phyloP scores from a whole-genome alignment of 345 rosid species.

The Cardamine resedifolia region DNA sequence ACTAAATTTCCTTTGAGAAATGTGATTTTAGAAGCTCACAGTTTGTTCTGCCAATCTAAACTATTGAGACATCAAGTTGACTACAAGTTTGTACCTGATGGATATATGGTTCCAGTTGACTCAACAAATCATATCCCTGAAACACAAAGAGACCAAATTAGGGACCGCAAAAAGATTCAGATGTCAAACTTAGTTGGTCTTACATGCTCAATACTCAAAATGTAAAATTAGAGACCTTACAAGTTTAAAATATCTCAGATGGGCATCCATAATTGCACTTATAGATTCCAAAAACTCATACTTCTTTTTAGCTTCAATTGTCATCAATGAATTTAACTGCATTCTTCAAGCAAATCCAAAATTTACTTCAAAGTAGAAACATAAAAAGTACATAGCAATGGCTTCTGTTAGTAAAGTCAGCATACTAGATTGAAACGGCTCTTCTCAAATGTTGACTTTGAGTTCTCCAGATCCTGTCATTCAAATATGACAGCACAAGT shows the following conservation, averaged over 20 bases:
- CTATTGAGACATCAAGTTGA: neutral
- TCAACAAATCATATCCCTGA: conserved; percentile 77
- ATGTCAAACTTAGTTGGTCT: conserved; percentile 9
- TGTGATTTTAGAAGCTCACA: neutral
- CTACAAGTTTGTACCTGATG: conserved; percentile 61
- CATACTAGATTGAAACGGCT: conserved; percentile 95
- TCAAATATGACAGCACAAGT: conserved; percentile 9
- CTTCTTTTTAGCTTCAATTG: conserved; percentile 85
- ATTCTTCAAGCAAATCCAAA: conserved; percentile 54
- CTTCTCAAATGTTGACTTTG: conserved; percentile 84
- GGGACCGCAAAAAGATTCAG: neutral
- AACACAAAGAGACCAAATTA: conserved; percentile 30
- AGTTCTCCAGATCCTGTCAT: conserved; percentile 77
- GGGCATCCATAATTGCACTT: conserved; percentile 93
- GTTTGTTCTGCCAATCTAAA: neutral
- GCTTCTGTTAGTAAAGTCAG: conserved; percentile 19
- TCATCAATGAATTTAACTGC: conserved; percentile 81
- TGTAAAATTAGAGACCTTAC: conserved; percentile 37
- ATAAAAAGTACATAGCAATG: neutral
- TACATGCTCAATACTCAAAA: conserved; percentile 19
- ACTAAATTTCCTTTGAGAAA: neutral
- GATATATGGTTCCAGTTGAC: conserved; percentile 82
- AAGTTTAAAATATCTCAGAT: conserved; percentile 88
- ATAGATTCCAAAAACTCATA: conserved; percentile 88
- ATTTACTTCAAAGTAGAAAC: conserved; percentile 33